Evolutionary conservation across 176 grass and related monocot genomes (phyloP).

Genomic region (Carex cristatella): DNA sequence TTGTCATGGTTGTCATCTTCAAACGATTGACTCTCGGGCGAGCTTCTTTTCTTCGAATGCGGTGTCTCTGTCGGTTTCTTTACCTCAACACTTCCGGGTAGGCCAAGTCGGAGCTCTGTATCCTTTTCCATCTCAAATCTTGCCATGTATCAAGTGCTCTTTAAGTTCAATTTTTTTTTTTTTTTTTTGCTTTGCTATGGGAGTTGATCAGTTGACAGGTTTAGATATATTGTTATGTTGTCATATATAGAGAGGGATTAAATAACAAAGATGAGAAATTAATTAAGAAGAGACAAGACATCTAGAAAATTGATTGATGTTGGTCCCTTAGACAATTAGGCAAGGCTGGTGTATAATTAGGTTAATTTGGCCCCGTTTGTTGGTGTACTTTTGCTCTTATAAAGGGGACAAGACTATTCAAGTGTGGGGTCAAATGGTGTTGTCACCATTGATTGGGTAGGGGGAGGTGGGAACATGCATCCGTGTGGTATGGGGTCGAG

Average conservation of each 20-base stretch:
- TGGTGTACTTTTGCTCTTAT: slow-evolving; percentile 2
- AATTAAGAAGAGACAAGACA: not conserved
- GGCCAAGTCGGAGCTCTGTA: slow-evolving; percentile 33
- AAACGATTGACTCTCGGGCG: not conserved
- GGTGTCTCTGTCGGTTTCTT: not conserved
- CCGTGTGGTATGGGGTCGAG: slow-evolving; percentile 2
- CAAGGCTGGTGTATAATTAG: slow-evolving; percentile 24
- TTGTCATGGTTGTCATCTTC: not conserved
- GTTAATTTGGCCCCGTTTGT: slow-evolving; percentile 16
- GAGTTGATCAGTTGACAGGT: not conserved
- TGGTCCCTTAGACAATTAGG: slow-evolving; percentile 13
- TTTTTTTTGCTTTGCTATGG: not conserved
- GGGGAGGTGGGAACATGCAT: slow-evolving; percentile 21
- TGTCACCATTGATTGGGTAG: slow-evolving; percentile 23
- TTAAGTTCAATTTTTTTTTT: not conserved
- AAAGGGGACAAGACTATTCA: slow-evolving; percentile 1
- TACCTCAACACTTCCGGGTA: slow-evolving; percentile 10
- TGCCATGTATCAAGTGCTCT: not conserved
- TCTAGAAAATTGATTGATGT: not conserved
- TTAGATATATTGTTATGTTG: not conserved
- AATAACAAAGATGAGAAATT: slow-evolving; percentile 6
- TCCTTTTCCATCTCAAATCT: slow-evolving; percentile 18
- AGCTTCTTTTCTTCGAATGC: not conserved
- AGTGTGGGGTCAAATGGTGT: slow-evolving; percentile 1
- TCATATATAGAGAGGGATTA: not conserved